These are phyloP conservation scores for Senecio squalidus DNA, from an alignment of 140 eudicot species.

Conservation along the genomic window DNA sequence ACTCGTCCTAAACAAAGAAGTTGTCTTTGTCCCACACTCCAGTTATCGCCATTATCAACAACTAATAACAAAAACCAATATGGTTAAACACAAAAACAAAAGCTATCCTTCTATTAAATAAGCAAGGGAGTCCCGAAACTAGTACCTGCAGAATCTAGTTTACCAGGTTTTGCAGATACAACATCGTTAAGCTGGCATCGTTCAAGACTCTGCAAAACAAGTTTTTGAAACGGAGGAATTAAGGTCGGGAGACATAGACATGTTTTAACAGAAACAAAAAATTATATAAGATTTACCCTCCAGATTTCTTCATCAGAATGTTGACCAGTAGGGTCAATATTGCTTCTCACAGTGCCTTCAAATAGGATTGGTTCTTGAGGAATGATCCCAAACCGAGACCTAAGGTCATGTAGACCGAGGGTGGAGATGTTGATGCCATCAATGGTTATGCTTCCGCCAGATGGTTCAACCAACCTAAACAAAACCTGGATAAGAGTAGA, in stretches of 20 bases:
- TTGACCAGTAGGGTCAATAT: slow-evolving; percentile 82
- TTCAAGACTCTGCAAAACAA: slow-evolving; percentile 70
- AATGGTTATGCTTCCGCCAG: slow-evolving; percentile 55
- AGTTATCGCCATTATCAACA: slow-evolving; percentile 72
- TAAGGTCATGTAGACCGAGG: slow-evolving; percentile 84
- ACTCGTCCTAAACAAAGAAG: slow-evolving; percentile 77
- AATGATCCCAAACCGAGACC: slow-evolving; percentile 96
- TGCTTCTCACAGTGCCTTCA: slow-evolving; percentile 96
- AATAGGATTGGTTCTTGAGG: slow-evolving; percentile 99
- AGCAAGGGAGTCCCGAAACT: slow-evolving; percentile 14
- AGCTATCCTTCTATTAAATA: not conserved
- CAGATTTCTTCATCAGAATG: slow-evolving; percentile 95
- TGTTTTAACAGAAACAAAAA: not conserved
- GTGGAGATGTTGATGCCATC: slow-evolving; percentile 72
- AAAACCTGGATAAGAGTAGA: slow-evolving; percentile 78
- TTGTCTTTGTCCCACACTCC: slow-evolving; percentile 91
- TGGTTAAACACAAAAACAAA: not conserved
- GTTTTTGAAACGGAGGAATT: slow-evolving; percentile 40
- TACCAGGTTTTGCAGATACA: slow-evolving; percentile 82
- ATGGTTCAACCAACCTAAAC: slow-evolving; percentile 84
- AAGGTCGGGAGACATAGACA: not conserved
- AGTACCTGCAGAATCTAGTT: slow-evolving; percentile 80
- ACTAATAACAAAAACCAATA: slow-evolving; percentile 31
- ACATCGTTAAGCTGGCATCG: slow-evolving; percentile 95
- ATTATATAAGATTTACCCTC: slow-evolving; percentile 66